Conservation (phyloP, 768 basidiomycete species). For the Leccinum aurantiacum region DNA sequence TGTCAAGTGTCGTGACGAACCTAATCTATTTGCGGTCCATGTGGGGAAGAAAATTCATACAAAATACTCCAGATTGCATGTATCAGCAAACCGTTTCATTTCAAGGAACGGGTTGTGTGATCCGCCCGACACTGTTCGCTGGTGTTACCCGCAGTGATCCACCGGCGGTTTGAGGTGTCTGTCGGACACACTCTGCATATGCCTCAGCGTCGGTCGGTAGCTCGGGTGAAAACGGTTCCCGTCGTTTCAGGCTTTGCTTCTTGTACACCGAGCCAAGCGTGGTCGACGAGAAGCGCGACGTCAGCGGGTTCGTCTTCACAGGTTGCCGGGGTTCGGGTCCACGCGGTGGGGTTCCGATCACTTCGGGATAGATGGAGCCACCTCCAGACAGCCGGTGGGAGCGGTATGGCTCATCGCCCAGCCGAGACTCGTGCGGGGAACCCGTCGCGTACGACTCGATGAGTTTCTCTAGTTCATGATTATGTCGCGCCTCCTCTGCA, state of each 20-base stretch:
- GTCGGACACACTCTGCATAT: conserved; percentile 52
- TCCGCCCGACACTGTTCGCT: conserved; percentile 39
- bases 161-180: conserved; percentile 29
- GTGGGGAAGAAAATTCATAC: conserved; percentile 20
- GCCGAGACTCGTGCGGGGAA: conserved; percentile 35
- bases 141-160: conserved; percentile 46
- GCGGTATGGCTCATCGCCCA: conserved; percentile 23
- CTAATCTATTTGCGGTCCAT: conserved; percentile 29
- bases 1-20: conserved; percentile 5
- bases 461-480: conserved; percentile 52
- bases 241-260: conserved; percentile 31
- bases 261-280: conserved; percentile 39
- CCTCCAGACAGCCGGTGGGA: conserved; percentile 40
- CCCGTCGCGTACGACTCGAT: conserved; percentile 45
- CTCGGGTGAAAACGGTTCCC: conserved; percentile 27
- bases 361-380: conserved; percentile 65
- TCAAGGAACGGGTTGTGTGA: conserved; percentile 55
- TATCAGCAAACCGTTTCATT: conserved; percentile 29
- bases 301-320: conserved; percentile 46
- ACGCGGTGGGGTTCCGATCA: conserved; percentile 60
- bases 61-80: conserved; percentile 8
- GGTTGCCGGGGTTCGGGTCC: conserved; percentile 76
- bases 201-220: conserved; percentile 57
- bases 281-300: conserved; percentile 50
- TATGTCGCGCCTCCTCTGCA: conserved; percentile 50